Percentiles rank a stretch among this genome's conserved stretches.
Conservation (phyloP, 148 eudicot species). For the Chenopodium suecicum region DNA sequence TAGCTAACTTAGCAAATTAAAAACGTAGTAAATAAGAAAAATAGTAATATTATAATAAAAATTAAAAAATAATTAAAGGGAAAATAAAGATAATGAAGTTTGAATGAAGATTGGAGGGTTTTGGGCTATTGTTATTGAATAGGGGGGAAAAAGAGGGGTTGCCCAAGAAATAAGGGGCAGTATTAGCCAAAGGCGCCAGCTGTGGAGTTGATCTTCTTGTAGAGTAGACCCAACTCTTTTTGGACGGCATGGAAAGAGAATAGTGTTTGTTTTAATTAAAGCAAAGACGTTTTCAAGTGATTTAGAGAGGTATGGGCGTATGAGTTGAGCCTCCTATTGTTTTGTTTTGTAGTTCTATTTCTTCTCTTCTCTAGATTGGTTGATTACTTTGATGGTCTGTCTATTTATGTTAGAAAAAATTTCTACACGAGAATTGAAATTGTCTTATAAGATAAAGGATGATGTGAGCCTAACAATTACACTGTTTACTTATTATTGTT, state of each 20-base stretch:
- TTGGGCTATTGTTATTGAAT: background rate
- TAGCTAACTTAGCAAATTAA: background rate
- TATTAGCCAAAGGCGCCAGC: background rate
- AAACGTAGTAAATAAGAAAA: background rate
- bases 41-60: background rate
- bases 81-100: background rate
- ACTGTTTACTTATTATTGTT: no score
- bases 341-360: background rate
- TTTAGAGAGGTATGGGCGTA: background rate
- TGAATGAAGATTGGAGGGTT: conserved; percentile 5
- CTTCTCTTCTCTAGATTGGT: no score
- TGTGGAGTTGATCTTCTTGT: conserved; percentile 7
- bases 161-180: background rate
- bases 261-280: no score
- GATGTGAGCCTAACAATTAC: no score
- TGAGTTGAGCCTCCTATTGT: conserved; percentile 5
- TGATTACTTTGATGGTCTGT: no score
- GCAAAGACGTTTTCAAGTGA: background rate
- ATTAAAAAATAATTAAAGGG: background rate
- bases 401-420: no score
- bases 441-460: no score
- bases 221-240: conserved; percentile 3
- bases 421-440: no score
- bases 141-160: background rate
- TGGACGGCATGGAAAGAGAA: conserved; percentile 15